Conservation (phyloP, 2,329 filamentous ascomycete genomes). For the Nothomitra cinnamomea region DNA sequence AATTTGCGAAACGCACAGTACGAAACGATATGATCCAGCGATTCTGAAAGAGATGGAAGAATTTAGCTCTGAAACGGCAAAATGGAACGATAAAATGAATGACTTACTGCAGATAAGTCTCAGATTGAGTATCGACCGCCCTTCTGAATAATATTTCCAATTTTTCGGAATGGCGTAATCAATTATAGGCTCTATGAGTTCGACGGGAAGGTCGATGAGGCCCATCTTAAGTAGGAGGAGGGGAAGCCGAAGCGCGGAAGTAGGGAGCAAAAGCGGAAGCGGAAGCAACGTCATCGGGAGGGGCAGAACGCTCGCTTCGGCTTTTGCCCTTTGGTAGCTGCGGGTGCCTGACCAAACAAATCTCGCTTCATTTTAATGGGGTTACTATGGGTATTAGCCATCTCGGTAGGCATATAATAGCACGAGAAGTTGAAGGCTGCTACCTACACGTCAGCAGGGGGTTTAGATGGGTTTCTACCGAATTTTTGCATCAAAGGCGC, state of each 20-base stretch:
- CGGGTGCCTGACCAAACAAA: too few species aligned
- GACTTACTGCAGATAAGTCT: not conserved
- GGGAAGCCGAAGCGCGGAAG: not conserved
- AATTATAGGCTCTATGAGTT: not conserved
- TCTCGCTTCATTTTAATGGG: too few species aligned
- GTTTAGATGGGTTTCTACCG: slow-evolving; percentile 41
- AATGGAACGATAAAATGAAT: not conserved
- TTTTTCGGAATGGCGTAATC: not conserved
- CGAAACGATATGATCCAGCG: not conserved
- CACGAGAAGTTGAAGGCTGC: slow-evolving; percentile 28
- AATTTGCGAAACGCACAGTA: not conserved
- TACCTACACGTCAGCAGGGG: slow-evolving; percentile 37
- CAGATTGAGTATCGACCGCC: not conserved
- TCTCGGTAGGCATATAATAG: too few species aligned
- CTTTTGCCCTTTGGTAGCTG: too few species aligned
- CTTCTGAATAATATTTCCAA: not conserved
- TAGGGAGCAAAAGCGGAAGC: too few species aligned
- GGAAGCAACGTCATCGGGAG: too few species aligned
- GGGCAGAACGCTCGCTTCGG: too few species aligned
- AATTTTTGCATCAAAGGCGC: slow-evolving; percentile 35
- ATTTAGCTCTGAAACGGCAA: not conserved
- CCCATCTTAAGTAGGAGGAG: not conserved
- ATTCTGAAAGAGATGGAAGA: not conserved
- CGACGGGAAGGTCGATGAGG: not conserved
- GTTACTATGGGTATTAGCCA: too few species aligned